These are phyloP conservation scores for Eutypa lata DNA, from an alignment of 2,329 filamentous ascomycete species.

Conservation along the genomic window DNA sequence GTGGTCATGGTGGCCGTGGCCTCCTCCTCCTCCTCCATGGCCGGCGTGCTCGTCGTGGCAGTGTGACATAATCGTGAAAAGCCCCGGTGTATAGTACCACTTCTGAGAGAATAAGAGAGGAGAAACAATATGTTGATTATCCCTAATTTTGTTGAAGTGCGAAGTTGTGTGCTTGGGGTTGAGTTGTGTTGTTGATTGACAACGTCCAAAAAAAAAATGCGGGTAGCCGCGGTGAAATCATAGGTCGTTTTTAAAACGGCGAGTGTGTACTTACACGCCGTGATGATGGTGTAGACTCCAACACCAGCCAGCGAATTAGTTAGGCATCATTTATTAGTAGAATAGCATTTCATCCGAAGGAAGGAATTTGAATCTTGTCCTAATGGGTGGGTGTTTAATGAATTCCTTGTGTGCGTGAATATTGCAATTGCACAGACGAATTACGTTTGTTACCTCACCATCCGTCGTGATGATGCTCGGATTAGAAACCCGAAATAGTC, in stretches of 20 bases:
- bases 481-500: no score
- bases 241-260: no score
- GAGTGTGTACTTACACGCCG: neutral
- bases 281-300: neutral
- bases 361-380: no score
- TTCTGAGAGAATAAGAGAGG: no score
- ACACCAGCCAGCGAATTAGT: neutral
- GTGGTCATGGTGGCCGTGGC: conserved; percentile 52
- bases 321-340: neutral
- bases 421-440: no score
- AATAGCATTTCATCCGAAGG: no score
- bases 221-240: conserved; percentile 9
- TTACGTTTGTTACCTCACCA: no score
- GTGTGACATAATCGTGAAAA: conserved; percentile 33
- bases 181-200: no score
- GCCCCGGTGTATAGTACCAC: neutral
- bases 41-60: conserved; percentile 49
- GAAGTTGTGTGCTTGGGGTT: conserved; percentile 13
- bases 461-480: no score
- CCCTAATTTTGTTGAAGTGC: conserved; percentile 20
- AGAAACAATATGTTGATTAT: neutral
- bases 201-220: conserved; percentile 6
- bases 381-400: no score
- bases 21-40: no score
- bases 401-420: no score